phyloP scores from a whole-genome alignment of 139 green algal species.

The Ettlia oleoabundans region DNA sequence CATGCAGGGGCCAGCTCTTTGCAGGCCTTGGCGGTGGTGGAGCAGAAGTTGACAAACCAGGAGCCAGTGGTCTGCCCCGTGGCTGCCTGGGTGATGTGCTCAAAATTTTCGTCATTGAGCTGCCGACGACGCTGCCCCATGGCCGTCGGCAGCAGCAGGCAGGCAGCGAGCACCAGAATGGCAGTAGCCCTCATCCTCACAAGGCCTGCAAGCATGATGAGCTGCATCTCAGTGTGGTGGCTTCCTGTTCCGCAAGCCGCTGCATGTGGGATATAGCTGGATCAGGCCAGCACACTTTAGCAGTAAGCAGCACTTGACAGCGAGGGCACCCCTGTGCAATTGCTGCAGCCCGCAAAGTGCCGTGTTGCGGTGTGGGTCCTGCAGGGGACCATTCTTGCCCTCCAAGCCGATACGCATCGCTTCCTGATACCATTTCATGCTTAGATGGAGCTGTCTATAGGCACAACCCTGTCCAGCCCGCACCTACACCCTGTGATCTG shows the following conservation, averaged over 20 bases:
- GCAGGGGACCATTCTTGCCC: too few relatives aligned
- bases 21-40: background rate
- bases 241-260: background rate
- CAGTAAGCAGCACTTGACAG: too few relatives aligned
- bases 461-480: too few relatives aligned
- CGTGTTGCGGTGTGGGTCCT: too few relatives aligned
- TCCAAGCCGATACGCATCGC: too few relatives aligned
- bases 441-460: too few relatives aligned
- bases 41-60: constrained; percentile 36
- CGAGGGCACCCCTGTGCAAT: too few relatives aligned
- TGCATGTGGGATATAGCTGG: too few relatives aligned
- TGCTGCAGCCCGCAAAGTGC: too few relatives aligned
- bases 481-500: too few relatives aligned
- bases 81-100: constrained; percentile 46
- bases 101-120: constrained; percentile 41
- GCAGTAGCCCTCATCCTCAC: background rate
- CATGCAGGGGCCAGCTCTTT: constrained; percentile 15
- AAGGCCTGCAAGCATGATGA: background rate
- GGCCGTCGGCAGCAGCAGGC: background rate
- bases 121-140: background rate
- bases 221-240: background rate
- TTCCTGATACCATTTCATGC: too few relatives aligned
- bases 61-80: constrained; percentile 50
- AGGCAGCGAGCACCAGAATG: background rate
- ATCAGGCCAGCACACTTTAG: too few relatives aligned